A percentile compares a stretch with the other conserved stretches of the same genome.
Conservation (phyloP, 2,329 filamentous ascomycete genomes). For the Sporothrix luriei region DNA sequence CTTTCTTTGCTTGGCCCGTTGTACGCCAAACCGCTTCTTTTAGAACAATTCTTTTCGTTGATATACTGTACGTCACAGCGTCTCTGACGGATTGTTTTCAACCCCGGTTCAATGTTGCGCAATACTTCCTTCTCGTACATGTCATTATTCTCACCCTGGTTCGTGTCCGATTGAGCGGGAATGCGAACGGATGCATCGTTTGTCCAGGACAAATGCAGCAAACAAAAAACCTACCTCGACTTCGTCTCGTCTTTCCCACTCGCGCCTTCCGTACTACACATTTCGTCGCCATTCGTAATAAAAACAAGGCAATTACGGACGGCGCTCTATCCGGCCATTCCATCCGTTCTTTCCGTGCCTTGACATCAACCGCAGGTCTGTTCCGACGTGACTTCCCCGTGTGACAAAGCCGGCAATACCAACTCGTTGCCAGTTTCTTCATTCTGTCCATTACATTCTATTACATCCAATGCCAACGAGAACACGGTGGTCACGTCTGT, state of each 20-base stretch:
- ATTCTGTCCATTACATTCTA: not conserved
- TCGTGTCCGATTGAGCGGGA: not conserved
- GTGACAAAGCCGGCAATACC: not conserved
- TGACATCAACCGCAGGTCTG: not conserved
- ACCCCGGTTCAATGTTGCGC: constrained; percentile 5
- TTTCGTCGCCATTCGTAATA: not conserved
- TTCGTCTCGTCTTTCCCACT: not conserved
- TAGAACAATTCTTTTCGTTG: not conserved
- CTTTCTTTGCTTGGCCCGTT: constrained; percentile 20
- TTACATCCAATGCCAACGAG: constrained; percentile 5
- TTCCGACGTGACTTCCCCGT: not conserved
- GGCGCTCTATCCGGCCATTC: not conserved
- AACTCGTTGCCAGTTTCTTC: no score
- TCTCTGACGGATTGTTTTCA: not conserved
- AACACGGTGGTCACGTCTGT: constrained; percentile 15
- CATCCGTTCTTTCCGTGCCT: not conserved
- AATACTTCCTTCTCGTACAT: not conserved
- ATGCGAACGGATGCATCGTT: constrained; percentile 19
- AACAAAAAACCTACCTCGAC: not conserved
- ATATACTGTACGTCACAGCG: not conserved
- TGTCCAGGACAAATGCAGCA: not conserved
- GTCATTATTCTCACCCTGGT: constrained; percentile 10
- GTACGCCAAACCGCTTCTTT: constrained; percentile 18
- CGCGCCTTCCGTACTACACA: not conserved
- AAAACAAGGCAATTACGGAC: constrained; percentile 3